Percentiles rank a stretch among this genome's conserved stretches.
These are phyloP conservation scores for Pleurotus platypus DNA, from an alignment of 768 basidiomycete species.

Conservation along the genomic window DNA sequence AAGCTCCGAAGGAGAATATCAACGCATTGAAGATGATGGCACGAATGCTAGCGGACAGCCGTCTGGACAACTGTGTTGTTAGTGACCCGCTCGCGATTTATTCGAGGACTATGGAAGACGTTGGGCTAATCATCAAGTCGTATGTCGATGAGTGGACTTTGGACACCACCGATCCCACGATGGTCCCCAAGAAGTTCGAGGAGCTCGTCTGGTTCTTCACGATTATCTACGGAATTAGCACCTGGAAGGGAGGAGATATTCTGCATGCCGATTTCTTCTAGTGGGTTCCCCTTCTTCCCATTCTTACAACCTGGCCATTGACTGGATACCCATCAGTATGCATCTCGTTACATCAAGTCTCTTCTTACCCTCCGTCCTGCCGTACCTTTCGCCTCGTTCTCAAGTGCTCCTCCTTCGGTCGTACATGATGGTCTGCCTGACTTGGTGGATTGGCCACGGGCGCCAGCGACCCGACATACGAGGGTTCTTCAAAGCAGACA, in stretches of 20 bases:
- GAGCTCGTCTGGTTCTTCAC: constrained; percentile 57
- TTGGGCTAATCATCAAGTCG: constrained; percentile 35
- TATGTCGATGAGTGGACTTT: constrained; percentile 44
- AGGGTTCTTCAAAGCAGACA: constrained; percentile 39
- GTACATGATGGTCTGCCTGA: constrained; percentile 50
- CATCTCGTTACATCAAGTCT: constrained; percentile 65
- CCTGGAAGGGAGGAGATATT: constrained; percentile 34
- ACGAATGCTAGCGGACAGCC: constrained; percentile 48
- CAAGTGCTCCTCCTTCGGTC: constrained; percentile 52
- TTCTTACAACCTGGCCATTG: neutral
- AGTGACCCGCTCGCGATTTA: constrained; percentile 21
- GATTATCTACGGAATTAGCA: constrained; percentile 55
- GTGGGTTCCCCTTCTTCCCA: constrained; percentile 32
- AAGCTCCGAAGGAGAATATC: constrained; percentile 13
- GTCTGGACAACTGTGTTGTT: constrained; percentile 22
- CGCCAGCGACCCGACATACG: constrained; percentile 45
- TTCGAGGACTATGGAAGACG: constrained; percentile 27
- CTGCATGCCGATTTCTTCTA: constrained; percentile 60
- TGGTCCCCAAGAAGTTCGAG: constrained; percentile 54
- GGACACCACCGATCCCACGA: constrained; percentile 27
- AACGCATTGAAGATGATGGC: constrained; percentile 54
- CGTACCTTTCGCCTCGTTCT: constrained; percentile 34
- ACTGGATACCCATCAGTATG: constrained; percentile 35
- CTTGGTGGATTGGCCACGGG: constrained; percentile 56
- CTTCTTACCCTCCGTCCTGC: constrained; percentile 52